phyloP scores from a whole-genome alignment of 2,329 filamentous ascomycete genomes.

The Atkinsonella texensis region DNA sequence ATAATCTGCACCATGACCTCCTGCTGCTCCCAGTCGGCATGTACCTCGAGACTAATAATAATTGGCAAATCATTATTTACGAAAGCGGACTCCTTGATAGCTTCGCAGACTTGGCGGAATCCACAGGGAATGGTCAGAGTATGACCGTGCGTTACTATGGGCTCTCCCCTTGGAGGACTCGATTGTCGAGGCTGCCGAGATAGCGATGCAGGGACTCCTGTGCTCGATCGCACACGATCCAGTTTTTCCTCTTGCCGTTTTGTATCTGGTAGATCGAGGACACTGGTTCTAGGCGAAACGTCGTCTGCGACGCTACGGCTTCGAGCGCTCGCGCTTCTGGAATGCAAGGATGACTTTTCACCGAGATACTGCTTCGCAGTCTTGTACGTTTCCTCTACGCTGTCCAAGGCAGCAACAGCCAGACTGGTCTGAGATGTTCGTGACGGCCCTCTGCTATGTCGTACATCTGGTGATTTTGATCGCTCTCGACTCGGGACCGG shows the following conservation, averaged over 20 bases:
- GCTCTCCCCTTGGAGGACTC: conserved; percentile 43
- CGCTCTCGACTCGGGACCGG: conserved; percentile 22
- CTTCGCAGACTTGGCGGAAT: conserved; percentile 76
- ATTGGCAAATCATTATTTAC: conserved; percentile 63
- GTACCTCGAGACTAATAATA: conserved; percentile 87
- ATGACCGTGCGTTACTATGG: conserved; percentile 70
- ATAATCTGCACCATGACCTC: conserved; percentile 90
- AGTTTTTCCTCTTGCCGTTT: conserved; percentile 23
- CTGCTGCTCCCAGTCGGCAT: conserved; percentile 72
- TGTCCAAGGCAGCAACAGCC: conserved; percentile 27
- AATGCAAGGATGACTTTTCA: conserved; percentile 20
- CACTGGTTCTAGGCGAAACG: conserved; percentile 19
- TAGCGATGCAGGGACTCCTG: background rate
- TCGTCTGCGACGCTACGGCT: conserved; percentile 19
- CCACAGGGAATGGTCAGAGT: conserved; percentile 77
- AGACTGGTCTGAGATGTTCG: conserved; percentile 33
- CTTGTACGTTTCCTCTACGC: conserved; percentile 20
- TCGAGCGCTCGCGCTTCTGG: conserved; percentile 28
- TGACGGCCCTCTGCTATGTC: conserved; percentile 36
- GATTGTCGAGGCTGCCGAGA: conserved; percentile 6
- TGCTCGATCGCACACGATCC: conserved; percentile 14
- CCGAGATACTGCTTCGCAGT: conserved; percentile 16
- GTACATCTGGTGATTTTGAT: conserved; percentile 26
- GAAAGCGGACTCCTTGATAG: conserved; percentile 71
- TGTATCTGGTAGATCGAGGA: conserved; percentile 15